These are phyloP conservation scores for Paecilomyces variotii DNA, from an alignment of 2,329 filamentous ascomycete genomes.

Conservation along the genomic window DNA sequence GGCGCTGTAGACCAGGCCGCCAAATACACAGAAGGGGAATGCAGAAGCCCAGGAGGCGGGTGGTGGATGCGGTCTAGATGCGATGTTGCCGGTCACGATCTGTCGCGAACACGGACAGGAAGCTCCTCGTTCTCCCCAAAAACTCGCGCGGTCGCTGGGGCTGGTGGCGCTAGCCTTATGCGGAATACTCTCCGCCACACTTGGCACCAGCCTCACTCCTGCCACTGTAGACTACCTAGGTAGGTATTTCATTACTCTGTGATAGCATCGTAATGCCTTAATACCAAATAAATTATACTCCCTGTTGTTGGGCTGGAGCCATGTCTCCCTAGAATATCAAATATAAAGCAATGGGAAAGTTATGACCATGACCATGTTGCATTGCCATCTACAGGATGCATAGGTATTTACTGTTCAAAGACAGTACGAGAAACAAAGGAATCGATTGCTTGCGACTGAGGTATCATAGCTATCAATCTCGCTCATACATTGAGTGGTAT, in stretches of 20 bases:
- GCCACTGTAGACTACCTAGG: background rate
- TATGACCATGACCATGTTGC: background rate
- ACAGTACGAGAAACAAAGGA: background rate
- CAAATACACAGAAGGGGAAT: background rate
- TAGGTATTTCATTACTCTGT: too few relatives aligned
- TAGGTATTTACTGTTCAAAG: background rate
- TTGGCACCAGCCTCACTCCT: background rate
- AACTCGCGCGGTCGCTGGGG: slow-evolving; percentile 10
- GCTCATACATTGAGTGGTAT: background rate
- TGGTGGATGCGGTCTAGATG: slow-evolving; percentile 4
- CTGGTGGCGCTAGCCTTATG: slow-evolving; percentile 5
- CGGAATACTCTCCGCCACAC: background rate
- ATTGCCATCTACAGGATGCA: background rate
- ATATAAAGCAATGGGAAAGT: background rate
- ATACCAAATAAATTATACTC: background rate
- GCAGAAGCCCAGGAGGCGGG: slow-evolving; percentile 1
- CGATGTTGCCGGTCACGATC: slow-evolving; percentile 1
- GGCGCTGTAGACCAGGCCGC: background rate
- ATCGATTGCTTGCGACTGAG: background rate
- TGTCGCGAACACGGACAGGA: slow-evolving; percentile 9
- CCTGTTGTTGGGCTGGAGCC: background rate
- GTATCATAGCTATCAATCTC: background rate
- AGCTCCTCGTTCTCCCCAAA: slow-evolving; percentile 7
- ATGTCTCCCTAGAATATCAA: too few relatives aligned
- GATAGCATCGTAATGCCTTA: too few relatives aligned